Evolutionary conservation across 2,329 filamentous ascomycete genomes (phyloP).

Genomic region (Microcyclosporella mali): DNA sequence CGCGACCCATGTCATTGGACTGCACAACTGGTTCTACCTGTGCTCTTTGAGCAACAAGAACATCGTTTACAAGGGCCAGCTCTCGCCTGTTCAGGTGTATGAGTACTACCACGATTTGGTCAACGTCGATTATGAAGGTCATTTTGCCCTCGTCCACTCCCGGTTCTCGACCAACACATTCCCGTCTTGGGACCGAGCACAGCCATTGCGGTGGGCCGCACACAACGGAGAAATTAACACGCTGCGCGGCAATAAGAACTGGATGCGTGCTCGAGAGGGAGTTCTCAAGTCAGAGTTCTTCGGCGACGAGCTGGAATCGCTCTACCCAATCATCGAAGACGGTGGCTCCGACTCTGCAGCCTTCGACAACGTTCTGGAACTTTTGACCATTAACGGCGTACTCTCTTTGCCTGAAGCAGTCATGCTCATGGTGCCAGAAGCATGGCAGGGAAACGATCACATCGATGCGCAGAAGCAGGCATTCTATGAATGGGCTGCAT

Average conservation of each 20-base stretch:
- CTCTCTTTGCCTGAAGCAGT: constrained; percentile 91
- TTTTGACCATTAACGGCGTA: constrained; percentile 91
- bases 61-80: constrained; percentile 97
- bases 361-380: constrained; percentile 92
- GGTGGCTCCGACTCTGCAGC: constrained; percentile 94
- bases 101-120: constrained; percentile 97
- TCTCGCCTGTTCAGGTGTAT: constrained; percentile 91
- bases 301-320: constrained; percentile 78
- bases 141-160: constrained; percentile 94
- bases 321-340: constrained; percentile 94
- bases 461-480: constrained; percentile 95
- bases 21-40: constrained; percentile 98
- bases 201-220: constrained; percentile 91
- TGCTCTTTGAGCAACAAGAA: constrained; percentile 97
- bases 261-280: constrained; percentile 96
- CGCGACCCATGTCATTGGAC: constrained; percentile 85
- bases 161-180: constrained; percentile 98
- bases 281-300: constrained; percentile 90
- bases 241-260: constrained; percentile 96
- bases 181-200: constrained; percentile 94
- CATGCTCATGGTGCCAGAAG: constrained; percentile 98
- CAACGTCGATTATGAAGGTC: constrained; percentile 93
- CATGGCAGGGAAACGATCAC: constrained; percentile 86
- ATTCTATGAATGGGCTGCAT: constrained; percentile 98
- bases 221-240: constrained; percentile 99